Conservation (phyloP, 106 monocot species). For the Dactylorhiza incarnata region DNA sequence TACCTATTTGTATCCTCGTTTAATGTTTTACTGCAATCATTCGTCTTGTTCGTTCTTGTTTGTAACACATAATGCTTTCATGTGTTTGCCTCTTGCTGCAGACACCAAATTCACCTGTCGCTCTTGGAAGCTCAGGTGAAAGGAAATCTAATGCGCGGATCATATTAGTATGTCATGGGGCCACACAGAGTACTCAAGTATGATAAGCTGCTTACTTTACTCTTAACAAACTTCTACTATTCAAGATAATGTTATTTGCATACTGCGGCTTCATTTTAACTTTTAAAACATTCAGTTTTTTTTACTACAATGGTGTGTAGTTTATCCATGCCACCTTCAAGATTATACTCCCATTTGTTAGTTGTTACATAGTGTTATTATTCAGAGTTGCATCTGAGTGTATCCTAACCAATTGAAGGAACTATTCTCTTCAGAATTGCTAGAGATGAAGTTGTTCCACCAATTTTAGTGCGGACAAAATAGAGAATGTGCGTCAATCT, state of each 20-base stretch:
- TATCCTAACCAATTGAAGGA: neutral
- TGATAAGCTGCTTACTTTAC: neutral
- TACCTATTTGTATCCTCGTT: too few relatives aligned
- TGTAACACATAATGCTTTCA: neutral
- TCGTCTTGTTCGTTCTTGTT: neutral
- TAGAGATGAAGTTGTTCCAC: neutral
- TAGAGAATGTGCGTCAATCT: neutral
- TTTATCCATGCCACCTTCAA: neutral
- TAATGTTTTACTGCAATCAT: neutral
- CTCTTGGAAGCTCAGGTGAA: slow-evolving; percentile 36
- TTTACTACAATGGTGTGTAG: neutral
- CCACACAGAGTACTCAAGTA: slow-evolving; percentile 43
- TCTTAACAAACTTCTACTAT: neutral
- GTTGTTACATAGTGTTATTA: neutral
- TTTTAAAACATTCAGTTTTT: neutral
- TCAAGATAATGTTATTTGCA: neutral
- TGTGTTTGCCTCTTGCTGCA: slow-evolving; percentile 23
- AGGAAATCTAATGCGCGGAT: slow-evolving; percentile 35
- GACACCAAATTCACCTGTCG: slow-evolving; percentile 88
- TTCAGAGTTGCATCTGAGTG: neutral
- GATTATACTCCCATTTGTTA: neutral
- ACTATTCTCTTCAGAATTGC: neutral
- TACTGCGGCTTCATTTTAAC: neutral
- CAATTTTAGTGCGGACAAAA: neutral
- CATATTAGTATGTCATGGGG: slow-evolving; percentile 53